Evolutionary conservation across 768 basidiomycete genomes (phyloP), one percentile per base, ranked within the genome.

Genomic region (Serpula lacrymans): DNA sequence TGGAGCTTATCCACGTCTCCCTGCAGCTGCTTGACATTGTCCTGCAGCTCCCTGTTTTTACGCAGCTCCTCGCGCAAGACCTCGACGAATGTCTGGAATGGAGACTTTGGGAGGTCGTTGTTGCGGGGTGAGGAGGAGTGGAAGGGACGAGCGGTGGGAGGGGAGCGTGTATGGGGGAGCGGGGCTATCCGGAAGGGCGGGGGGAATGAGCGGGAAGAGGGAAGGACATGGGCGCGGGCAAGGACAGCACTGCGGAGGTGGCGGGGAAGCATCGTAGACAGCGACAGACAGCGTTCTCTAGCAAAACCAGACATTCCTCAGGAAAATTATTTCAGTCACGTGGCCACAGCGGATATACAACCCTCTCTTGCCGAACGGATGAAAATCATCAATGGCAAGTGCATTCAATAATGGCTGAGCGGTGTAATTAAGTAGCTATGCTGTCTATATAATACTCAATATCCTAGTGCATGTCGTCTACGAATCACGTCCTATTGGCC

Each of bases 1-100:
- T 97, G 94, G 35, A 97, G 66, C 67, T 96, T 96, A 68, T 91
- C 89, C 26, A 96, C 95, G 62, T 98, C 93, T 47, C 96, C 96
- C 66, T 95, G 91, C 13, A 99, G 74, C 66, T 96, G 91, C 69
- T 93, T 94, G 34, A 97, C 86, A 64, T 95, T 95, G 24, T 98
- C 94, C 68, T 95, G 91, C 36, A 96, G 72, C 60, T 95, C 94
- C 48, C 92, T 70, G 58, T 90, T 95, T 74, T 97, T 98, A 59
- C 80, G 74, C 32, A 99, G 67, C 67, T 99, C 96, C 39, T 96
- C 93, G 51, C 77, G 81, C 32, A 99, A 70, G 14, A 94, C 92
- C 24, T 98, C 88, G 6, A 97, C 92, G 50, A 99, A 99, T 2
- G 92, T 92, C 62, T 89, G 85, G 57, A 96, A 97, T 1, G 96